Percentiles rank a stretch among this genome's conserved stretches.
Evolutionary conservation across 1,139 yeast species (phyloP).

Genomic region (Suhomyces coccinellae): DNA sequence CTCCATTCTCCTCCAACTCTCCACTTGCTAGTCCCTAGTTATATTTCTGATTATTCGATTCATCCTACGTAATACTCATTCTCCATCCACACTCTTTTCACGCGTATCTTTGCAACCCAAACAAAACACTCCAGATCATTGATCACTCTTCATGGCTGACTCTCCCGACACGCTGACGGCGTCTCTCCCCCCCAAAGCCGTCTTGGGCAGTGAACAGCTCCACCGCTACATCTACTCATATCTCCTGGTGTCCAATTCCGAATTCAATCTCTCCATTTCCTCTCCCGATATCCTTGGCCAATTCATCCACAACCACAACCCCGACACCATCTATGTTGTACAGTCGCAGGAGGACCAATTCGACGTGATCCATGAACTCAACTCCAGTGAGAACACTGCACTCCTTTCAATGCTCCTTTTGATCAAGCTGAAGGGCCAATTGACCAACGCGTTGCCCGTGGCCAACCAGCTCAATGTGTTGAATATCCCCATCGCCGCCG

Average conservation of each 20-base stretch:
- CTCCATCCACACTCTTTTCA: no score
- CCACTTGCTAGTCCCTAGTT: no score
- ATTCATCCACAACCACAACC: slow-evolving; percentile 20
- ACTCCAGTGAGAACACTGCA: neutral
- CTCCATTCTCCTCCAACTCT: no score
- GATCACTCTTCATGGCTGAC: slow-evolving; percentile 62
- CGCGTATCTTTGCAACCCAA: slow-evolving; percentile 1
- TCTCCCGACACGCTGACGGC: slow-evolving; percentile 25
- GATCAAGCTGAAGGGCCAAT: slow-evolving; percentile 44
- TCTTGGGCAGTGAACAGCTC: slow-evolving; percentile 44
- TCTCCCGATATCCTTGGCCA: slow-evolving; percentile 7
- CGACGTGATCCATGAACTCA: slow-evolving; percentile 19
- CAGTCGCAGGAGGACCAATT: slow-evolving; percentile 19
- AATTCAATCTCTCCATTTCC: slow-evolving; percentile 8
- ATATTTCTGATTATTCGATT: no score
- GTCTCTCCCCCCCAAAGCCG: slow-evolving; percentile 57
- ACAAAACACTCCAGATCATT: neutral
- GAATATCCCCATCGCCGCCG: slow-evolving; percentile 32
- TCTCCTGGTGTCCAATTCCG: slow-evolving; percentile 11
- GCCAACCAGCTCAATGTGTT: slow-evolving; percentile 44
- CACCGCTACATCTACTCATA: slow-evolving; percentile 14
- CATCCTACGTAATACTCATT: no score
- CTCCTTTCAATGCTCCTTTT: slow-evolving; percentile 31
- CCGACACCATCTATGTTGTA: slow-evolving; percentile 25
- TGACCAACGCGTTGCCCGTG: slow-evolving; percentile 26